A percentile compares a stretch with the other conserved stretches of the same genome.
Conservation (phyloP, 495 filamentous ascomycete species). For the Neurospora sp. region DNA sequence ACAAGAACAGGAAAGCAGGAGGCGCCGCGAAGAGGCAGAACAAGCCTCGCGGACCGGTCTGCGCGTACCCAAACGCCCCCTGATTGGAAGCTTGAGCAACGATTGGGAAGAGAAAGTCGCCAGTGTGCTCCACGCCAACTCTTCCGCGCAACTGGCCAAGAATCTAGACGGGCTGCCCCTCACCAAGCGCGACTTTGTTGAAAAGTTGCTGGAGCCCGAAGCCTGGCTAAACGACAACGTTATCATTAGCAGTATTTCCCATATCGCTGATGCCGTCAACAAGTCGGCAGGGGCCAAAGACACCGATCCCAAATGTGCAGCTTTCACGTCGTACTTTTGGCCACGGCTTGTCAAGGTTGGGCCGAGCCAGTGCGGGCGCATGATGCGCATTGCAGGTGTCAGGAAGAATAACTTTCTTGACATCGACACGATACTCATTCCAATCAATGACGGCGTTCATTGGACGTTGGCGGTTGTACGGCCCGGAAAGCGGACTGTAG, state of each 20-base stretch:
- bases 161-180: conserved; percentile 48
- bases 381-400: conserved; percentile 23
- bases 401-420: conserved; percentile 28
- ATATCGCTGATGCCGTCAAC: conserved; percentile 52
- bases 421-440: conserved; percentile 38
- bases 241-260: conserved; percentile 56
- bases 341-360: conserved; percentile 46
- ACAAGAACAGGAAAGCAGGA: conserved; percentile 9
- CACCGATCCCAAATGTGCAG: conserved; percentile 52
- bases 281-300: conserved; percentile 33
- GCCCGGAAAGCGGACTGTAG: conserved; percentile 50
- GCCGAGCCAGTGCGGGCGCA: conserved; percentile 20
- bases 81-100: conserved; percentile 19
- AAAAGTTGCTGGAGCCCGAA: conserved; percentile 38
- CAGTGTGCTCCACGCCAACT: conserved; percentile 6
- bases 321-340: conserved; percentile 67
- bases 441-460: conserved; percentile 34
- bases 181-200: conserved; percentile 48
- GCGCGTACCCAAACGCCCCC: conserved; percentile 6
- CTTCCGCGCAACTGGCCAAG: conserved; percentile 21
- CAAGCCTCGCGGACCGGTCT: conserved; percentile 5
- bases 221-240: conserved; percentile 80
- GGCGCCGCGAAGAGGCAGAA: background rate
- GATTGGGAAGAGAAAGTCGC: conserved; percentile 22
- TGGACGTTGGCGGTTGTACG: conserved; percentile 66